These are phyloP conservation scores for Arctostaphylos glauca DNA, from an alignment of 148 eudicot genomes.

Conservation along the genomic window DNA sequence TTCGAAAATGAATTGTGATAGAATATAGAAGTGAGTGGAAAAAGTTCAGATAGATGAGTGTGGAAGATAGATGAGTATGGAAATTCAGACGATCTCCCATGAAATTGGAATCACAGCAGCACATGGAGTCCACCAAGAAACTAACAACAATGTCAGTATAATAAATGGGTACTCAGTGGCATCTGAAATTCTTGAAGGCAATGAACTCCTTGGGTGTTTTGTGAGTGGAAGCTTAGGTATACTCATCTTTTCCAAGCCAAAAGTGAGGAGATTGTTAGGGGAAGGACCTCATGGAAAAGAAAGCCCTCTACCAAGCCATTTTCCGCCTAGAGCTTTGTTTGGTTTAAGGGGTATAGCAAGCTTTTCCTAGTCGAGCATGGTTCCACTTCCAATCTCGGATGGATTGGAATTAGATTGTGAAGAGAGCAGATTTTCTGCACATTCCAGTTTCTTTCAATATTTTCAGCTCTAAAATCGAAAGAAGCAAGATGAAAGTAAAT, in stretches of 20 bases:
- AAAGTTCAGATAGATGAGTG: too few relatives aligned
- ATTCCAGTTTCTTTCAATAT: not conserved
- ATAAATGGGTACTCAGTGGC: slow-evolving; percentile 35
- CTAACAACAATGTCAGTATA: slow-evolving; percentile 35
- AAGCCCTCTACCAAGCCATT: slow-evolving; percentile 20
- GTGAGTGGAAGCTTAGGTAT: slow-evolving; percentile 20
- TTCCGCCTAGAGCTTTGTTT: not conserved
- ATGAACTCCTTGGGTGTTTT: slow-evolving; percentile 25
- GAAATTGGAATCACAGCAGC: slow-evolving; percentile 22
- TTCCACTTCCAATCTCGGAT: not conserved
- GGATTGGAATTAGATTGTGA: not conserved
- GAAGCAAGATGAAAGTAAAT: not conserved
- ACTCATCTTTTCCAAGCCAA: slow-evolving; percentile 41
- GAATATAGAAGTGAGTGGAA: too few relatives aligned
- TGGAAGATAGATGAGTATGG: slow-evolving; percentile 69
- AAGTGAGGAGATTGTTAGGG: slow-evolving; percentile 63
- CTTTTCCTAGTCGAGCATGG: not conserved
- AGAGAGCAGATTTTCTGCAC: not conserved
- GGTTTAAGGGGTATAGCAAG: not conserved
- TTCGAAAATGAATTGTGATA: too few relatives aligned
- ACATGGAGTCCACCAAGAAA: slow-evolving; percentile 27
- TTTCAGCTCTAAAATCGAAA: not conserved
- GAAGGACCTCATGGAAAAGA: slow-evolving; percentile 61
- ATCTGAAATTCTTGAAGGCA: slow-evolving; percentile 23
- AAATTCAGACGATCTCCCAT: slow-evolving; percentile 48